phyloP scores from a whole-genome alignment of 2,329 filamentous ascomycete genomes.

The Penicillium hordei region DNA sequence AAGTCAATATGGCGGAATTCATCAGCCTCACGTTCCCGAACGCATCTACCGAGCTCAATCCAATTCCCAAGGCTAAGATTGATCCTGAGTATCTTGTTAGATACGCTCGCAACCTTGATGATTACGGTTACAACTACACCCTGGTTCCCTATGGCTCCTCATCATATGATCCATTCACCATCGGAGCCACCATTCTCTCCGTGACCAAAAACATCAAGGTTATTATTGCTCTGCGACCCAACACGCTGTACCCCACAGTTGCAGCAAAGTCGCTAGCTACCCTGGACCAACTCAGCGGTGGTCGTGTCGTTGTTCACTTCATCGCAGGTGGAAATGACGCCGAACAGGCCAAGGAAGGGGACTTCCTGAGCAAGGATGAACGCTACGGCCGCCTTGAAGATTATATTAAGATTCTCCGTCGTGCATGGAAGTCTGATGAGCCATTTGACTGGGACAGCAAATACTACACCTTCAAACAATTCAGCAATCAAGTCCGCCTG shows the following conservation, averaged over 20 bases:
- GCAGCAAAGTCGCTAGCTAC: constrained; percentile 63
- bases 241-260: constrained; percentile 62
- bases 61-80: constrained; percentile 52
- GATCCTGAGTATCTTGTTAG: constrained; percentile 41
- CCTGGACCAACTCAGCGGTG: constrained; percentile 58
- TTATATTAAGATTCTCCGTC: constrained; percentile 61
- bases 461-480: constrained; percentile 61
- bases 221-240: constrained; percentile 62
- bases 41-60: constrained; percentile 56
- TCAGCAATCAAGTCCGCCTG: constrained; percentile 56
- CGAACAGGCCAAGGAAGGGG: constrained; percentile 61
- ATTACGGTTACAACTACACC: constrained; percentile 63
- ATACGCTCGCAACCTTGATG: constrained; percentile 31
- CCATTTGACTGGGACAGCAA: constrained; percentile 63
- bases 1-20: constrained; percentile 49
- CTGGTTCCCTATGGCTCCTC: constrained; percentile 60
- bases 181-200: constrained; percentile 58
- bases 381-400: constrained; percentile 61
- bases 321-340: constrained; percentile 62
- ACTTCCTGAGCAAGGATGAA: constrained; percentile 59
- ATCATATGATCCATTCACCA: constrained; percentile 58
- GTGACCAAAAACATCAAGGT: constrained; percentile 60
- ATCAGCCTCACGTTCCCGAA: constrained; percentile 61
- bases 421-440: constrained; percentile 57
- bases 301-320: constrained; percentile 62